These are phyloP conservation scores for Penicillium turbatum DNA, from an alignment of 495 filamentous ascomycete species.

Conservation along the genomic window DNA sequence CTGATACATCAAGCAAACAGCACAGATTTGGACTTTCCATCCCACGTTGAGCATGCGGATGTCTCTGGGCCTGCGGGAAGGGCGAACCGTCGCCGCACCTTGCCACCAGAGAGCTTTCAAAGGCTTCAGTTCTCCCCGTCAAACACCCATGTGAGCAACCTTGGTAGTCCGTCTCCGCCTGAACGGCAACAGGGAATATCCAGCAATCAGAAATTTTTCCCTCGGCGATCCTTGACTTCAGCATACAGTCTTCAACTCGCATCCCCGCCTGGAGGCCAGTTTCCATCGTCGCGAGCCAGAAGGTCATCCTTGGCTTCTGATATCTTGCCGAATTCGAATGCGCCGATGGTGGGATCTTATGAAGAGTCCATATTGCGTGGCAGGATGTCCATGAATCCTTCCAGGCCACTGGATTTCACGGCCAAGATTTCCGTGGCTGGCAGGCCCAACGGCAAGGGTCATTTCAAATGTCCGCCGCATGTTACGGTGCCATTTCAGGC, in stretches of 20 bases:
- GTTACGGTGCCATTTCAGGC: constrained; percentile 92
- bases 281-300: constrained; percentile 54
- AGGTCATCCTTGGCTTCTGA: constrained; percentile 74
- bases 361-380: constrained; percentile 94
- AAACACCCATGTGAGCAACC: constrained; percentile 14
- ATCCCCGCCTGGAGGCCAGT: constrained; percentile 51
- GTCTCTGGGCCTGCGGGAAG: constrained; percentile 39
- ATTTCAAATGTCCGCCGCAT: constrained; percentile 82
- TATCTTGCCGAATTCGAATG: constrained; percentile 71
- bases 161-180: constrained; percentile 20
- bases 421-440: constrained; percentile 95
- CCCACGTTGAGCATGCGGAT: constrained; percentile 30
- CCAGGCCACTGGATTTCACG: constrained; percentile 86
- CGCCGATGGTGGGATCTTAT: constrained; percentile 95
- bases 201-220: constrained; percentile 65
- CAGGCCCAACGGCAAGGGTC: constrained; percentile 82
- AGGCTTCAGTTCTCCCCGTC: constrained; percentile 38
- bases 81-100: constrained; percentile 53
- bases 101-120: constrained; percentile 54
- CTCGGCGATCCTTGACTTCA: constrained; percentile 67
- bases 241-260: constrained; percentile 54
- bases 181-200: constrained; percentile 48
- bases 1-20: constrained; percentile 87
- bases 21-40: constrained; percentile 69
- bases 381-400: constrained; percentile 95